Base-by-base conservation (phyloP, 345 rosid genomes). In the Tarenaya hassleriana region DNA sequence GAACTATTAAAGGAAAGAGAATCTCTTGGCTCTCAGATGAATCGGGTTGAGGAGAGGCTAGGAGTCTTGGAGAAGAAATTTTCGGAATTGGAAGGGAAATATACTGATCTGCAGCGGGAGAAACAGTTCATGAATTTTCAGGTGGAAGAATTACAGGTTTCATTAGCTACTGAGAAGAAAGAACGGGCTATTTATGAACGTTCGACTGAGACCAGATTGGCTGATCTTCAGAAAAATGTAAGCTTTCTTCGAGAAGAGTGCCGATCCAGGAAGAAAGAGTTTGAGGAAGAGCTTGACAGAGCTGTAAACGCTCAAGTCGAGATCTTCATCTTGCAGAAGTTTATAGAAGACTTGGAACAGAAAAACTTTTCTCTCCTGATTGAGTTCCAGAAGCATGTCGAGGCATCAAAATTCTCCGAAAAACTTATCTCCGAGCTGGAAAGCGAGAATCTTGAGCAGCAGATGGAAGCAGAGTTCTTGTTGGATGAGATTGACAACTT, bases 261-360 rank as follows among this genome's bases (percentile, higher is more conserved):
- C 16, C 78, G 57, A 58, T 64, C 75, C 29, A 76, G 86, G 55
- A 74, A 68, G 78, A 92, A 76, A 64, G 89, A 87, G 45, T 91
- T 84, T 58, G 96, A 84, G 74, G 98, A 86, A 67, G 95, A 87
- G 53, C 79, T 91, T 56, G 98, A 84, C 45, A 83, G 63, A 77
- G 87, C 83, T 37, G 83, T 83, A 55, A 83, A 75, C 63, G 81
- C 86, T 0, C 85, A 88, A 68, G 83, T 84, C 3, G 91, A 88
- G 78, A 88, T 76, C 66, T 78, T 85, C 64, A 69, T 88, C 60
- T 73, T 88, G 68, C 84, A 88, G 60, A 80, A 74, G 63, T 81
- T 83, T 56, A 68, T 81, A 39, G 73, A 79, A 69, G 97, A 85
- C 61, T 73, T 83, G 45, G 97, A 85, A 73, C 79, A 69, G 41